These are phyloP conservation scores for Podaxis mareebaensis DNA, from an alignment of 768 basidiomycete genomes.

Conservation along the genomic window DNA sequence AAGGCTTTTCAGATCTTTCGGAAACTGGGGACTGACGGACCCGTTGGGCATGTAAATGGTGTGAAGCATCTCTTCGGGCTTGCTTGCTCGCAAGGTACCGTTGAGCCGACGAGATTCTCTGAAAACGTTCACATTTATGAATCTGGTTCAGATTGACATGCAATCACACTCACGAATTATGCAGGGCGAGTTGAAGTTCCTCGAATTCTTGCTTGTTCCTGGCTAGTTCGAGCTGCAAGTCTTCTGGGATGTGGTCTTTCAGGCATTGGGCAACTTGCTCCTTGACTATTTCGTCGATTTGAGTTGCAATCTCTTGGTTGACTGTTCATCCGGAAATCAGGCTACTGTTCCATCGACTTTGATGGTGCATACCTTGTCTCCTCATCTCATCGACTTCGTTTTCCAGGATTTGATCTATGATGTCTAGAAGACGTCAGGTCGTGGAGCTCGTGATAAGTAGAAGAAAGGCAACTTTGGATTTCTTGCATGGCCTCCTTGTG, in stretches of 20 bases:
- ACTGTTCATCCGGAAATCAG: slow-evolving; percentile 33
- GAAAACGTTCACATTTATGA: slow-evolving; percentile 7
- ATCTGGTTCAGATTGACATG: background rate
- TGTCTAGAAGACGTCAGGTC: slow-evolving; percentile 31
- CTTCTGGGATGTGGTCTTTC: slow-evolving; percentile 44
- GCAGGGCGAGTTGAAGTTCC: slow-evolving; percentile 44
- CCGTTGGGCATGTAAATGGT: slow-evolving; percentile 52
- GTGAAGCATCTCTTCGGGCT: slow-evolving; percentile 40
- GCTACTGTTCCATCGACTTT: background rate
- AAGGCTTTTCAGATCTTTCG: slow-evolving; percentile 50
- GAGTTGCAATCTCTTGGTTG: slow-evolving; percentile 44
- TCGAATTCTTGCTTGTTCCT: slow-evolving; percentile 46
- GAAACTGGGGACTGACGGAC: slow-evolving; percentile 47
- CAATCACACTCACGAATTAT: slow-evolving; percentile 54
- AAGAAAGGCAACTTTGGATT: slow-evolving; percentile 42
- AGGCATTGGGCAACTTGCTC: slow-evolving; percentile 51
- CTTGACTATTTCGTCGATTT: slow-evolving; percentile 51
- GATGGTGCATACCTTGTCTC: slow-evolving; percentile 38
- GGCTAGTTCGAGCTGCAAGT: slow-evolving; percentile 49
- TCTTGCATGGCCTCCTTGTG: slow-evolving; percentile 47
- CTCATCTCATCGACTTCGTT: slow-evolving; percentile 45
- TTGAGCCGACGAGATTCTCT: slow-evolving; percentile 64
- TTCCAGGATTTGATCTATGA: slow-evolving; percentile 47
- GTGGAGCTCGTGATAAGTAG: background rate
- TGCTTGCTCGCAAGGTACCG: slow-evolving; percentile 42